Percentiles rank a stretch among this genome's conserved stretches.
These are phyloP conservation scores for Westerdykella sp. DNA, from an alignment of 2,329 filamentous ascomycete genomes.

Conservation along the genomic window DNA sequence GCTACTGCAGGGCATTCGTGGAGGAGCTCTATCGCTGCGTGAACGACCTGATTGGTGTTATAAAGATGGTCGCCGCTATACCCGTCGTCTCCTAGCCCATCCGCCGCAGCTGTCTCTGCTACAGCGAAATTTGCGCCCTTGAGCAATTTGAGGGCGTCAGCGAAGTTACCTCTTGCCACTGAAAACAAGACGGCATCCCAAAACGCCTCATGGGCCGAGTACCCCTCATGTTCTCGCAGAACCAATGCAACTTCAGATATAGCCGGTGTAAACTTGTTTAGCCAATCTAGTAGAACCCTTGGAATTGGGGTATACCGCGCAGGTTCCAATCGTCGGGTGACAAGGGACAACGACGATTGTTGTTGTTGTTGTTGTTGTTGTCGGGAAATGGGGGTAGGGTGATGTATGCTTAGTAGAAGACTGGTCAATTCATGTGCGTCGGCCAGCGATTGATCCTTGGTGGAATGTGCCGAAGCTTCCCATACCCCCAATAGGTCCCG, in stretches of 20 bases:
- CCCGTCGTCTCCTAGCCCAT: slow-evolving; percentile 57
- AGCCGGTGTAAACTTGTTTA: slow-evolving; percentile 67
- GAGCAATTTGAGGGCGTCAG: slow-evolving; percentile 61
- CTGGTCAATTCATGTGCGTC: slow-evolving; percentile 76
- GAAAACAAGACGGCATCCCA: slow-evolving; percentile 73
- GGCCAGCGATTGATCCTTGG: slow-evolving; percentile 44
- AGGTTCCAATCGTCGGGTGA: slow-evolving; percentile 17
- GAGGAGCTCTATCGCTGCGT: slow-evolving; percentile 62
- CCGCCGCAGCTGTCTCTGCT: slow-evolving; percentile 58
- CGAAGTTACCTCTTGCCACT: slow-evolving; percentile 68
- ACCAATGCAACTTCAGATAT: slow-evolving; percentile 62
- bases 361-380: slow-evolving; percentile 19
- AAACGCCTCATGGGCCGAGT: slow-evolving; percentile 69
- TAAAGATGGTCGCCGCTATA: slow-evolving; percentile 72
- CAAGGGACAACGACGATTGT: slow-evolving; percentile 20
- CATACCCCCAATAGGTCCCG: slow-evolving; percentile 33
- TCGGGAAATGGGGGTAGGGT: slow-evolving; percentile 38
- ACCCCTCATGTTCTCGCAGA: slow-evolving; percentile 59
- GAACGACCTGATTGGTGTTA: slow-evolving; percentile 67
- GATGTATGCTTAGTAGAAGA: slow-evolving; percentile 72
- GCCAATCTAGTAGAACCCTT: slow-evolving; percentile 75
- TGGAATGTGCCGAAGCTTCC: slow-evolving; percentile 47
- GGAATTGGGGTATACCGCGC: slow-evolving; percentile 53
- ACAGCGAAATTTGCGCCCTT: slow-evolving; percentile 71
- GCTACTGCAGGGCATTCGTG: slow-evolving; percentile 64